A percentile compares a stretch with the other conserved stretches of the same genome.
Evolutionary conservation across 352 stramenopile species (phyloP).

Genomic region (Albugo laibachii): DNA sequence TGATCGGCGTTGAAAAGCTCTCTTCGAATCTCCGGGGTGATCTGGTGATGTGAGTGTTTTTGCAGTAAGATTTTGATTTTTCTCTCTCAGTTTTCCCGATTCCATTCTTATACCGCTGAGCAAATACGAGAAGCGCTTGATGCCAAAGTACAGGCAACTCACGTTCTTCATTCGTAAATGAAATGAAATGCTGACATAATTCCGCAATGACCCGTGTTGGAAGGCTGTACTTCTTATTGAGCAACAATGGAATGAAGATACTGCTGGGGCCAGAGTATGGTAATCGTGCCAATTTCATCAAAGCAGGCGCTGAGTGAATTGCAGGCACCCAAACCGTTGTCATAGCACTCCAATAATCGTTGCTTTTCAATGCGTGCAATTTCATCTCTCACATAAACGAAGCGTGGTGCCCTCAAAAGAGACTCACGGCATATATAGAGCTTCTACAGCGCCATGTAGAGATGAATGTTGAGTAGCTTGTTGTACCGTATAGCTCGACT

Average conservation of each 20-base stretch:
- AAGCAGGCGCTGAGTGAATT: slow-evolving; percentile 95
- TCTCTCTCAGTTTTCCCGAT: slow-evolving; percentile 90
- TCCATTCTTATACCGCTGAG: slow-evolving; percentile 97
- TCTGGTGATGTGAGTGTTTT: slow-evolving; percentile 89
- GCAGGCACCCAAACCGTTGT: slow-evolving; percentile 95
- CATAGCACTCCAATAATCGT: slow-evolving; percentile 95
- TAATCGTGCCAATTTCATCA: slow-evolving; percentile 95
- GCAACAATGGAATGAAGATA: slow-evolving; percentile 95
- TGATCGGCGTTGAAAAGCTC: slow-evolving; percentile 62
- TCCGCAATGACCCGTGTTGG: slow-evolving; percentile 92
- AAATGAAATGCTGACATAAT: slow-evolving; percentile 91
- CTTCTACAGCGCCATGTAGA: slow-evolving; percentile 97
- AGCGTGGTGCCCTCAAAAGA: slow-evolving; percentile 99
- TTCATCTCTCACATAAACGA: slow-evolving; percentile 84
- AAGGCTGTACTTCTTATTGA: slow-evolving; percentile 99
- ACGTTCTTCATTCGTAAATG: slow-evolving; percentile 77
- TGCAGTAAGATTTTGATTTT: slow-evolving; percentile 83
- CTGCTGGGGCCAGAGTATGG: slow-evolving; percentile 94
- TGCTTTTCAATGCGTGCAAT: slow-evolving; percentile 94
- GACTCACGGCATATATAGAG: slow-evolving; percentile 96
- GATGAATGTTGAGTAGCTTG: slow-evolving; percentile 98
- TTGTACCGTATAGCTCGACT: slow-evolving; percentile 93
- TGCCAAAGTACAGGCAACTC: slow-evolving; percentile 97
- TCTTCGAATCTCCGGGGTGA: slow-evolving; percentile 95
- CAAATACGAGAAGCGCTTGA: slow-evolving; percentile 95